These are phyloP conservation scores for Alternaria longipes DNA, from an alignment of 2,329 filamentous ascomycete species.

Conservation along the genomic window DNA sequence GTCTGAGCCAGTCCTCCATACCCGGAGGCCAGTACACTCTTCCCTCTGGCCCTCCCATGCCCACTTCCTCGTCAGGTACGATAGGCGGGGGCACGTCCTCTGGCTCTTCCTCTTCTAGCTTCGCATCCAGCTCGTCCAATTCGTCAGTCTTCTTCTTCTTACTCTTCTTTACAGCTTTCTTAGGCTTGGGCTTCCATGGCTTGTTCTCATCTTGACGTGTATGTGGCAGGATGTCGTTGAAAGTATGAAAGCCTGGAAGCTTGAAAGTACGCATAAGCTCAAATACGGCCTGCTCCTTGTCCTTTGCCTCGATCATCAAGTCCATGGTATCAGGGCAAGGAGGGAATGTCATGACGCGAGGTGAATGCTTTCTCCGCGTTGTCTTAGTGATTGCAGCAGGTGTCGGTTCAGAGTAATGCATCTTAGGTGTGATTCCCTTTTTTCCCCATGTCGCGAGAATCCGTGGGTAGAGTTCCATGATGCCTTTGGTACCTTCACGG, in stretches of 20 bases:
- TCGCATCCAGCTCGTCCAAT: slow-evolving; percentile 50
- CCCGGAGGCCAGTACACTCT: slow-evolving; percentile 91
- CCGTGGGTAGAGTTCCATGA: slow-evolving; percentile 75
- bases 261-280: slow-evolving; percentile 90
- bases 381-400: slow-evolving; percentile 78
- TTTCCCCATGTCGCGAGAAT: slow-evolving; percentile 85
- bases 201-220: slow-evolving; percentile 79
- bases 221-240: slow-evolving; percentile 81
- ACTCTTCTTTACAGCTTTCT: slow-evolving; percentile 57
- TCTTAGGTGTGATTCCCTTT: slow-evolving; percentile 90
- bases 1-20: slow-evolving; percentile 89
- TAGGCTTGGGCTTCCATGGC: slow-evolving; percentile 49
- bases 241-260: slow-evolving; percentile 77
- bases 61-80: slow-evolving; percentile 73
- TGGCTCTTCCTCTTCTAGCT: slow-evolving; percentile 52
- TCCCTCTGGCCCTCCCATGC: slow-evolving; percentile 84
- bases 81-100: slow-evolving; percentile 49
- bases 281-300: slow-evolving; percentile 96
- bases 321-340: slow-evolving; percentile 87
- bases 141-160: slow-evolving; percentile 55
- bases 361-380: slow-evolving; percentile 84
- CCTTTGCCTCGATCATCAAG: slow-evolving; percentile 99
- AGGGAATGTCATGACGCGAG: slow-evolving; percentile 79
- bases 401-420: slow-evolving; percentile 92
- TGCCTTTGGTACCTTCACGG: slow-evolving; percentile 85